A percentile compares a stretch with the other conserved stretches of the same genome.
Evolutionary conservation across 257 asterid genomes (phyloP).

Genomic region (Osmanthus fragrans): DNA sequence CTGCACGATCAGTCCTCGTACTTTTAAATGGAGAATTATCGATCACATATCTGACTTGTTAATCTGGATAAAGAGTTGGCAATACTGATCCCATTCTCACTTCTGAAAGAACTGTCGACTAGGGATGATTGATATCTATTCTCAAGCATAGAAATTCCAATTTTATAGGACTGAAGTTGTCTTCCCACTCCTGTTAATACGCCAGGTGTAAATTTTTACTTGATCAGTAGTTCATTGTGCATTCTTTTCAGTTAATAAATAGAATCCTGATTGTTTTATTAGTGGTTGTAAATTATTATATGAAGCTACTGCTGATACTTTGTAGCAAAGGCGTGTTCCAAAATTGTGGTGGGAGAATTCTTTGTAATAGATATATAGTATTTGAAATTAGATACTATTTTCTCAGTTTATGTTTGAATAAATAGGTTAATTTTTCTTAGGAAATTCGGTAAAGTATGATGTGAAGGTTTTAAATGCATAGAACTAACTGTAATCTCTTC

Average conservation of each 20-base stretch:
- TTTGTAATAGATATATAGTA: not conserved
- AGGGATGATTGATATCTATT: not conserved
- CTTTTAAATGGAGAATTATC: slow-evolving; percentile 10
- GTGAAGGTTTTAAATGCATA: too few relatives aligned
- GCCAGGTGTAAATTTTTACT: not conserved
- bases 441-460: too few relatives aligned
- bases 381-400: not conserved
- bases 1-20: slow-evolving; percentile 56
- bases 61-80: not conserved
- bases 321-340: not conserved
- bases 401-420: too few relatives aligned
- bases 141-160: not conserved
- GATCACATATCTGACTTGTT: too few relatives aligned
- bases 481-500: too few relatives aligned
- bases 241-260: not conserved
- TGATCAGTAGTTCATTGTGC: not conserved
- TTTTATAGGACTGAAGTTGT: not conserved
- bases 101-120: slow-evolving; percentile 23
- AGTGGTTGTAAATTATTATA: not conserved
- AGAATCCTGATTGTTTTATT: slow-evolving; percentile 3
- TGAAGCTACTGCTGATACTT: not conserved
- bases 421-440: too few relatives aligned
- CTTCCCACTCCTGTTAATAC: not conserved
- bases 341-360: not conserved
- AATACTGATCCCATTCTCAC: not conserved